Percentiles rank a stretch among this genome's conserved stretches.
Conservation (phyloP, 169 alveolate genomes). For the Besnoitia besnoiti region DNA sequence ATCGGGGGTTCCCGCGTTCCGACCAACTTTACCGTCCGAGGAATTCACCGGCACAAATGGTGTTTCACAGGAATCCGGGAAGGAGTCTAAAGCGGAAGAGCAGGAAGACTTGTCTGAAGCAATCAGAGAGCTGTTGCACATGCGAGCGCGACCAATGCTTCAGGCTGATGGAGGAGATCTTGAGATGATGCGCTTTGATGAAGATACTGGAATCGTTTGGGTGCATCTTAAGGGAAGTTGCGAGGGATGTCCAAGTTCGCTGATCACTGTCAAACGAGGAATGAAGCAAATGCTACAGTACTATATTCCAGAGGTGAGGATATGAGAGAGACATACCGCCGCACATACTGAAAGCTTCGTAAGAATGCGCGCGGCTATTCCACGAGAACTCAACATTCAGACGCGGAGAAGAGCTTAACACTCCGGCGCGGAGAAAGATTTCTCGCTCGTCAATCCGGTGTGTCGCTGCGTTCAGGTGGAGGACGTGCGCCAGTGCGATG, state of each 20-base stretch:
- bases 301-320: slow-evolving; percentile 80
- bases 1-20: background rate
- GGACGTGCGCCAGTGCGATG: slow-evolving; percentile 63
- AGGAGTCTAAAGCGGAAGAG: background rate
- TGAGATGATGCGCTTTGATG: slow-evolving; percentile 78
- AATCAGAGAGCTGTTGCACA: slow-evolving; percentile 1
- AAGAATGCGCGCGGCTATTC: too few species aligned
- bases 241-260: slow-evolving; percentile 86
- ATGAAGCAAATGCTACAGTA: slow-evolving; percentile 84
- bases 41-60: background rate
- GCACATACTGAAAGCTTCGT: too few species aligned
- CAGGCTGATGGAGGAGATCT: slow-evolving; percentile 90
- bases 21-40: background rate
- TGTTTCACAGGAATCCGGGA: background rate
- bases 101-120: slow-evolving; percentile 31
- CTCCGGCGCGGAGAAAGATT: too few species aligned
- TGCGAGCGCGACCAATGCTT: slow-evolving; percentile 51
- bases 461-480: slow-evolving; percentile 45
- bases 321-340: too few species aligned
- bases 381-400: too few species aligned
- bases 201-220: slow-evolving; percentile 79
- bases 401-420: too few species aligned
- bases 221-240: slow-evolving; percentile 86
- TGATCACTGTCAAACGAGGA: slow-evolving; percentile 81
- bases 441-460: background rate